Evolutionary conservation across 805 yeast species (phyloP).

Genomic region (Teunomyces aglyptinius): DNA sequence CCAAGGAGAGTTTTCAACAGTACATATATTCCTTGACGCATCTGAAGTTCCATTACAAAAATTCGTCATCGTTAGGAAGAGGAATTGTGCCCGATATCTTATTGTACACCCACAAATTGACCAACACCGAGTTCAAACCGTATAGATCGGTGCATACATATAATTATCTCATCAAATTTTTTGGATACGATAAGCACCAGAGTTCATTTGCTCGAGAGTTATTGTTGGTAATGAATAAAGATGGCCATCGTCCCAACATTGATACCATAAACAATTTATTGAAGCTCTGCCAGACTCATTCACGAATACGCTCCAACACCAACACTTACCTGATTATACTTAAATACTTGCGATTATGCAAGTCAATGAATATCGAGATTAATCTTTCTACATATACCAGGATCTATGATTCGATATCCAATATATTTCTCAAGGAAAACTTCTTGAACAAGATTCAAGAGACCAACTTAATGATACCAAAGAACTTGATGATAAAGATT

Average conservation of each 20-base stretch:
- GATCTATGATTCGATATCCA: slow-evolving; percentile 36
- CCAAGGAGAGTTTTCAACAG: slow-evolving; percentile 27
- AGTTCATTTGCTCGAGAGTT: slow-evolving; percentile 39
- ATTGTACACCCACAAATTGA: slow-evolving; percentile 36
- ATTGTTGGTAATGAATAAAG: slow-evolving; percentile 40
- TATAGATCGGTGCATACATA: slow-evolving; percentile 35
- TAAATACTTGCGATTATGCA: slow-evolving; percentile 29
- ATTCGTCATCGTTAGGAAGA: slow-evolving; percentile 30
- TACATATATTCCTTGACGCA: slow-evolving; percentile 39
- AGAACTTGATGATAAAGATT: slow-evolving; percentile 26
- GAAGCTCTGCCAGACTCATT: slow-evolving; percentile 30
- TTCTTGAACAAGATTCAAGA: slow-evolving; percentile 31
- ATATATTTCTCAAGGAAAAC: slow-evolving; percentile 37
- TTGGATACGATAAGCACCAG: slow-evolving; percentile 41
- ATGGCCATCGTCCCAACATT: slow-evolving; percentile 39
- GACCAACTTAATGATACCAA: slow-evolving; percentile 33
- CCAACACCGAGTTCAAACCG: slow-evolving; percentile 27
- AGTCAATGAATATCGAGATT: slow-evolving; percentile 22
- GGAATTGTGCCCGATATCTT: slow-evolving; percentile 40
- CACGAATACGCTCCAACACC: slow-evolving; percentile 28
- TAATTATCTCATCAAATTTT: slow-evolving; percentile 39
- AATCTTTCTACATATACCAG: slow-evolving; percentile 37
- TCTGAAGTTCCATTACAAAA: slow-evolving; percentile 27
- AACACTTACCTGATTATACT: slow-evolving; percentile 31
- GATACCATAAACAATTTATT: slow-evolving; percentile 39